Base-by-base conservation (phyloP, 1,284 basidiomycete species). In the Rhodotorula sp. region DNA sequence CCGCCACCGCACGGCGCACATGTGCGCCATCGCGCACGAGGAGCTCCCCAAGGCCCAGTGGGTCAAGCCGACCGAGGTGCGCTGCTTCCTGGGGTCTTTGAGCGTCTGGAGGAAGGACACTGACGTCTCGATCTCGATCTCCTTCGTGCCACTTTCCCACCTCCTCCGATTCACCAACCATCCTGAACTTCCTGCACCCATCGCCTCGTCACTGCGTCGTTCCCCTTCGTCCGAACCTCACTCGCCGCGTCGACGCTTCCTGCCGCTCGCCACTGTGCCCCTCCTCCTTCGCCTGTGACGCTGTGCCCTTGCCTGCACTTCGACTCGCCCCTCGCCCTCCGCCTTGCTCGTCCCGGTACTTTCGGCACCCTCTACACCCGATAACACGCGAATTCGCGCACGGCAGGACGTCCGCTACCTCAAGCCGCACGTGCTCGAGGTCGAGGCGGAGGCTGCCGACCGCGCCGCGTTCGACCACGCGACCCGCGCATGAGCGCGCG, bases 351-450 rank as follows among this genome's bases (percentile, higher is more conserved):
- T 41, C 52, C 46, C 1, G 45, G 0, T n/a, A 4, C 7, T 25
- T 25, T 21, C 2, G 45, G 5, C 12, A 3, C 19, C 14, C 12
- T 13, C 44, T 21, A 12, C 49, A 50, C 49, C 5, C 23, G 4
- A 8, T 52, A 9, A 5, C 9, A 17, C 9, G 10, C 3, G 23
- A 41, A 13, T 41, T 7, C 54, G 16, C 16, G 16, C 17, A 60
- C 9, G 3, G 42, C 81, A 98, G 96, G 96, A 99, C 82, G 83
- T 87, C 74, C 91, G 93, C 74, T 99, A 98, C 86, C 88, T 99
- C 78, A 87, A 86, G 73, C 91, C 92, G 42, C 87, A 91, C 80
- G 88, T 99, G 64, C 79, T 86, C 77, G 87, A 91, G 66, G 89
- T 97, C 72, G 84, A 85, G 78, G 85, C 85, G 76, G 94, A 97